Evolutionary conservation across 768 basidiomycete genomes (phyloP).

Genomic region (Pisolithus sp.): DNA sequence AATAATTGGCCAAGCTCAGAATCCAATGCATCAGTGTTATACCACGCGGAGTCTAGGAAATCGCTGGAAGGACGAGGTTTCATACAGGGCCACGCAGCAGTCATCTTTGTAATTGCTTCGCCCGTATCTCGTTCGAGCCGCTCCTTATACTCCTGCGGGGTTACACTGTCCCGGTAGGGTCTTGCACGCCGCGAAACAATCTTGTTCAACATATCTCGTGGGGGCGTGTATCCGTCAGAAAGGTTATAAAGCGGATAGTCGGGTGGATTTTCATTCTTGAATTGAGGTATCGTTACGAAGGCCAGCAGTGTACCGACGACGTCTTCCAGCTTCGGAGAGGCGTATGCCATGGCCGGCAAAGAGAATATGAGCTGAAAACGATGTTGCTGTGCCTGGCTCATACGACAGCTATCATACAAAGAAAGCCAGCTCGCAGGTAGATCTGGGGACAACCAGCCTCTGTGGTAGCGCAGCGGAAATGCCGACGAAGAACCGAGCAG

Average conservation of each 20-base stretch:
- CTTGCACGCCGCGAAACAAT: background rate
- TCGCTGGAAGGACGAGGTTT: background rate
- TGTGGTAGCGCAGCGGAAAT: slow-evolving; percentile 16
- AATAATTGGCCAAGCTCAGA: slow-evolving; percentile 4
- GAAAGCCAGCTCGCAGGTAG: slow-evolving; percentile 22
- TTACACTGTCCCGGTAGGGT: no score
- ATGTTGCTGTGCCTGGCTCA: slow-evolving; percentile 1
- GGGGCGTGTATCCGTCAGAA: slow-evolving; percentile 5
- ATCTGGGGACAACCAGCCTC: slow-evolving; percentile 20
- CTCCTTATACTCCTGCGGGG: background rate
- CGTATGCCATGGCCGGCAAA: slow-evolving; percentile 28
- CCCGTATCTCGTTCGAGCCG: background rate
- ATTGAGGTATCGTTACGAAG: slow-evolving; percentile 15
- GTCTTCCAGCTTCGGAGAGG: slow-evolving; percentile 1
- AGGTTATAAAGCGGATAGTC: slow-evolving; percentile 7
- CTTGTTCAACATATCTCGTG: background rate
- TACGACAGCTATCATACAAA: slow-evolving; percentile 21
- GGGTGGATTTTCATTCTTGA: slow-evolving; percentile 13
- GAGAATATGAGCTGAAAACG: slow-evolving; percentile 24
- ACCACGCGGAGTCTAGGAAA: background rate
- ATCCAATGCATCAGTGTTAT: slow-evolving; percentile 4
- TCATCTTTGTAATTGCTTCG: background rate
- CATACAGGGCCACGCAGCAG: background rate
- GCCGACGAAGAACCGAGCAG: background rate
- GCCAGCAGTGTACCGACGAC: slow-evolving; percentile 29